Evolutionary conservation across 805 yeast genomes (phyloP), one percentile per base, ranked within the genome.

Genomic region (Candida insectorum): DNA sequence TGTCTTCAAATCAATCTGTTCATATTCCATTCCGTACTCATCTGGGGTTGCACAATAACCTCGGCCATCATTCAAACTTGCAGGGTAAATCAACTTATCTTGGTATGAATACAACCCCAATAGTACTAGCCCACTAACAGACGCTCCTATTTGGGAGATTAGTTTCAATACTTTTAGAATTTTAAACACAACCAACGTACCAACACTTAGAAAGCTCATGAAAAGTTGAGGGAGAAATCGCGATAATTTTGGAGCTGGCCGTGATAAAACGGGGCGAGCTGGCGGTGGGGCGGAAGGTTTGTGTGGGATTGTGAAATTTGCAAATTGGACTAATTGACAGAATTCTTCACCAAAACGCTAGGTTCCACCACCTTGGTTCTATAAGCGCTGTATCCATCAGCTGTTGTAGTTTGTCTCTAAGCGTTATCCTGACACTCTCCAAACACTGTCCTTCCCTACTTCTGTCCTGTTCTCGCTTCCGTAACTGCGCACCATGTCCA

Each of bases 31-130:
- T 4, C 69, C 83, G 54, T 71, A 78, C 31, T 65, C 66, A 42
- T 73, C 85, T 0, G 98, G 98, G 1, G 84, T 82, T 23, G 83
- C 88, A 6, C 89, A 93, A 47, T 59, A 21, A 43, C 74, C 65
- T 73, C 74, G 66, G 3, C 91, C 95, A 34, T 79, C 83, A 40
- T 88, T 87, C 30, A 87, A 68, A 41, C 73, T 67, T 2, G 95
- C 75, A 1, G 97, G 97, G 52, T 91, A 91, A n/a, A 91, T 79
- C 31, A 93, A 53, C 24, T 65, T 63, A 33, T 68, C 62, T 53
- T 88, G 96, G 52, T 62, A 78, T 10, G 67, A 50, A 56, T 84
- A 84, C 15, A 84, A 54, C 1, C 77, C 78, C 4, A 68, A 47
- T 16, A 81, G 56, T 4, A 69, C 69, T 4, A 71, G 48, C 1